Conservation (phyloP, 1,284 basidiomycete species). For the Laetiporus sulphureus region DNA sequence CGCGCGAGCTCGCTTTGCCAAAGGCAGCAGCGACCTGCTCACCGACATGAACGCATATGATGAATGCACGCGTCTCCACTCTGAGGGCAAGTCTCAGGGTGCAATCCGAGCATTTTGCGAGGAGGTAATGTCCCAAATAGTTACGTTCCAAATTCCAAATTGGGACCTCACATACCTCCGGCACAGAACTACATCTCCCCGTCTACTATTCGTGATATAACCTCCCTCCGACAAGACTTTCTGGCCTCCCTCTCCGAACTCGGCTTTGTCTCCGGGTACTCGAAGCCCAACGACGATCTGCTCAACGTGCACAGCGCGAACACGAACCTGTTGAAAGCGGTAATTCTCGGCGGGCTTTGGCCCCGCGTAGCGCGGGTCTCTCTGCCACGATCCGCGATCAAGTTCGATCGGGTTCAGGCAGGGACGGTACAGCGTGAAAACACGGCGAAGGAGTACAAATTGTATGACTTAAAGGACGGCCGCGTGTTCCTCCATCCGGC, state of each 20-base stretch:
- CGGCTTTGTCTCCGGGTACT: slow-evolving; percentile 55
- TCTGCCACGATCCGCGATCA: slow-evolving; percentile 67
- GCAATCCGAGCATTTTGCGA: slow-evolving; percentile 69
- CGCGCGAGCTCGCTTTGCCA: slow-evolving; percentile 62
- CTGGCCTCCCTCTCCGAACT: slow-evolving; percentile 65
- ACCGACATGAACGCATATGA: slow-evolving; percentile 79
- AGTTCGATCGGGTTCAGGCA: slow-evolving; percentile 77
- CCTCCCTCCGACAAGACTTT: slow-evolving; percentile 75
- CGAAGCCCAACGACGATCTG: slow-evolving; percentile 37
- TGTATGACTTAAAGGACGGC: slow-evolving; percentile 56
- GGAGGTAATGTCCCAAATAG: no score
- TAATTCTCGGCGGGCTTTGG: slow-evolving; percentile 81
- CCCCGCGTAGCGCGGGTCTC: slow-evolving; percentile 72
- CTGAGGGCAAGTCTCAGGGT: slow-evolving; percentile 40
- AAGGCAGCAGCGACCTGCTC: slow-evolving; percentile 80
- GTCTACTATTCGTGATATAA: slow-evolving; percentile 76
- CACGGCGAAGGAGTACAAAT: slow-evolving; percentile 74
- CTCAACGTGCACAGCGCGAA: slow-evolving; percentile 59
- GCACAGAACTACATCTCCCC: slow-evolving; percentile 77
- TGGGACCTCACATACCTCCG: no score
- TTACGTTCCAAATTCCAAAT: no score
- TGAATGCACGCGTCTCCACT: slow-evolving; percentile 50
- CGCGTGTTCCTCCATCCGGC: slow-evolving; percentile 82
- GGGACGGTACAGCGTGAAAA: slow-evolving; percentile 81
- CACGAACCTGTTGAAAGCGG: slow-evolving; percentile 72